A percentile compares a stretch with the other conserved stretches of the same genome.
phyloP scores from a whole-genome alignment of 352 stramenopile species.

The Halophytophthora batemanensis region DNA sequence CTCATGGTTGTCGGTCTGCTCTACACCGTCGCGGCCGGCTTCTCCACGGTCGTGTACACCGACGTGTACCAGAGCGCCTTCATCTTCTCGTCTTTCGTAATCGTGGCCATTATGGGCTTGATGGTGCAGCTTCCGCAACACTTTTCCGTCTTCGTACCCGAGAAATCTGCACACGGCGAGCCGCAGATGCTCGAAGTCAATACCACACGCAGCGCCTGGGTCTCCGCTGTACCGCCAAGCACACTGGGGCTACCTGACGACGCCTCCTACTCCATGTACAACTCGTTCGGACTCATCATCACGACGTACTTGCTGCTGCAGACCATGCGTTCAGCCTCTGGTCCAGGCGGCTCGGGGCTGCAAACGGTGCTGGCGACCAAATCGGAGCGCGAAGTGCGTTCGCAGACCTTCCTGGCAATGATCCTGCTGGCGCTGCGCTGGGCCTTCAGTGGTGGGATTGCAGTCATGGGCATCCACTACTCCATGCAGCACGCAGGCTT shows the following conservation, averaged over 20 bases:
- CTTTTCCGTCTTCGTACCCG: conserved; percentile 63
- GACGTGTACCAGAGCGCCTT: conserved; percentile 83
- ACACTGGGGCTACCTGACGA: conserved; percentile 37
- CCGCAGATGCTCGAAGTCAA: conserved; percentile 46
- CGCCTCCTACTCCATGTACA: conserved; percentile 74
- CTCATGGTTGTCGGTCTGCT: conserved; percentile 67
- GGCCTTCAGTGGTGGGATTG: conserved; percentile 73
- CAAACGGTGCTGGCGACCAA: conserved; percentile 78
- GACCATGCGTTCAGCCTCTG: conserved; percentile 66
- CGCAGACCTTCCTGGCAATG: conserved; percentile 77
- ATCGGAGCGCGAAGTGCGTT: conserved; percentile 73
- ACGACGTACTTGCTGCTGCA: conserved; percentile 61
- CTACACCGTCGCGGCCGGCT: conserved; percentile 72
- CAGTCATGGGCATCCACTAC: conserved; percentile 70
- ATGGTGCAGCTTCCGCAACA: conserved; percentile 43
- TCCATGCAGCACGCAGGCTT: conserved; percentile 37
- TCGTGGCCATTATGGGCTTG: conserved; percentile 61
- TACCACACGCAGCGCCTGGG: conserved; percentile 48
- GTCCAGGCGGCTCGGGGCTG: conserved; percentile 59
- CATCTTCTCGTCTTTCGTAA: conserved; percentile 73
- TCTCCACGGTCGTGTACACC: conserved; percentile 77
- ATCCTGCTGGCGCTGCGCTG: conserved; percentile 65
- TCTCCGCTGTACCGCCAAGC: conserved; percentile 34
- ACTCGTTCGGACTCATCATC: conserved; percentile 57
- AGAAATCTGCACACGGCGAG: conserved; percentile 29